A percentile compares a stretch with the other conserved stretches of the same genome.
phyloP scores from a whole-genome alignment of 352 stramenopile genomes.

The Phytophthora pseudosyringae region DNA sequence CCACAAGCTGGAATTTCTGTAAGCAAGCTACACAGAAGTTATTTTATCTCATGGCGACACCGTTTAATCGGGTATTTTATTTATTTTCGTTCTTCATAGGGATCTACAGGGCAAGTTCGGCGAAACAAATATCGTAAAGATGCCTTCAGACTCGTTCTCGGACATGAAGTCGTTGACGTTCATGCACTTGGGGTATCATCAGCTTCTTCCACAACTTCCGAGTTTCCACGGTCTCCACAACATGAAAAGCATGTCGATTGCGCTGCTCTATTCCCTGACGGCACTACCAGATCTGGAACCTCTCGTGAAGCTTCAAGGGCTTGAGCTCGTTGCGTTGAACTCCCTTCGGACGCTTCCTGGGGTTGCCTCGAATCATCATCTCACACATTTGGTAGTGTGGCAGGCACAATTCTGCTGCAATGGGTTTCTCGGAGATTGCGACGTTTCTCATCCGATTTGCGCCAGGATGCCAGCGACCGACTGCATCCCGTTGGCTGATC shows the following conservation, averaged over 20 bases:
- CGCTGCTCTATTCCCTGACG: neutral
- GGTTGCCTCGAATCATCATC: constrained; percentile 4
- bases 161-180: constrained; percentile 36
- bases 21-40: neutral
- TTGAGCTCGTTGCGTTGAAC: neutral
- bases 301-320: neutral
- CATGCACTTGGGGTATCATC: constrained; percentile 35
- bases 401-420: constrained; percentile 29
- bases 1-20: constrained; percentile 38
- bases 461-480: neutral
- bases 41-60: neutral
- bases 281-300: constrained; percentile 18
- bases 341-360: neutral
- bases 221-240: constrained; percentile 25
- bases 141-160: constrained; percentile 13
- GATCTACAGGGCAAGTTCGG: constrained; percentile 15
- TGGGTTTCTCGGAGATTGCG: constrained; percentile 25
- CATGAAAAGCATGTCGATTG: constrained; percentile 33
- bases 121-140: constrained; percentile 7
- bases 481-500: neutral
- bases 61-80: neutral
- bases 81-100: constrained; percentile 13
- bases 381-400: too few relatives aligned
- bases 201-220: constrained; percentile 16
- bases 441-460: constrained; percentile 5